Base-by-base conservation (phyloP, 139 green algal genomes). In the Spirogloea muscicola region DNA sequence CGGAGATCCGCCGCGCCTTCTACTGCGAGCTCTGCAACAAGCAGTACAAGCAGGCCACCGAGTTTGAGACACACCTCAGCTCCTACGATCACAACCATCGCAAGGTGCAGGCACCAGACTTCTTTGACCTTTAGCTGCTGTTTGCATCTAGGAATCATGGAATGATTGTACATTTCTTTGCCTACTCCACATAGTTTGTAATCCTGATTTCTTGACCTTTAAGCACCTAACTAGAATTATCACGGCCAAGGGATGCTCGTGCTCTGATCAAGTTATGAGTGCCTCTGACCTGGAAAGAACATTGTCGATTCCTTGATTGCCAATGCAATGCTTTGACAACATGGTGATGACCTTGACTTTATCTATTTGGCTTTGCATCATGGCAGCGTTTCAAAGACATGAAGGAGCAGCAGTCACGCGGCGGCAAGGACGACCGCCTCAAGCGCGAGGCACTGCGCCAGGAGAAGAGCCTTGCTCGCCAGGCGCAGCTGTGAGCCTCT, bases 1-100 rank as follows among this genome's bases (percentile, higher is more conserved):
- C 71, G 27, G 77, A 86, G 41, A 88, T 91, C 38, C 76, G 86
- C 67, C 77, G 77, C 49, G 89, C 86, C 13, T 94, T 96, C 57
- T 94, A 87, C 77, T 96, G 91, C 65, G 75, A 95, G 84, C 91
- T 95, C 1, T 96, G 91, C 77, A 77, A 88, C 84, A 96, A 96
- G 88, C 91, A 96, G 79, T 96, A 96, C 87, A 84, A 84, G 13
- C 86, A 73, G 31, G 88, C 88, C 0, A 86, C 85, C 59, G 90
- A 96, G 82, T 76, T 93, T 61, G 91, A 96, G 72, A 74, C 79
- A 49, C 91, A 96, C 82, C 83, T 96, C n/a, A 90, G 82, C 44
- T 93, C 86, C 18, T 96, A 96, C 72, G 90, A 82, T 55, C 74
- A 82, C 74, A 76, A 82, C 55, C 74, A 82, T 55, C 71, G 33